phyloP scores from a whole-genome alignment of 1,284 basidiomycete genomes.

The Polyporus tsugae region DNA sequence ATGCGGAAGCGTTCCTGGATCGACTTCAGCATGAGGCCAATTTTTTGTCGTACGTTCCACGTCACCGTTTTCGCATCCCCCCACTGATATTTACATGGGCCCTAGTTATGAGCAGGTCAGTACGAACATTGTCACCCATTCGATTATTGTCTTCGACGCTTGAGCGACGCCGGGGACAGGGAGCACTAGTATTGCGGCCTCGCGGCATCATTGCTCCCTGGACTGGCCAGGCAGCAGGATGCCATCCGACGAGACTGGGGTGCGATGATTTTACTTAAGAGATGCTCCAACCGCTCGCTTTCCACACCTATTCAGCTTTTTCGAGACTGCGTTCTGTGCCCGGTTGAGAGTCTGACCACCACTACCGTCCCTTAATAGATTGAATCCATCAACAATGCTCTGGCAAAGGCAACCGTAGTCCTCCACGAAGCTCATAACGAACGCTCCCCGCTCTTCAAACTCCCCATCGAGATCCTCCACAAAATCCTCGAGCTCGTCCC shows the following conservation, averaged over 20 bases:
- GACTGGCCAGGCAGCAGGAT: background rate
- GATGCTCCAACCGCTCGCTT: background rate
- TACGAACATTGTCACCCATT: background rate
- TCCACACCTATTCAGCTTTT: background rate
- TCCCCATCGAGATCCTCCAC: conserved; percentile 11
- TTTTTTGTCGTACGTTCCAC: conserved; percentile 5
- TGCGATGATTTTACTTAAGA: no score
- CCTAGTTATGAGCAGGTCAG: background rate
- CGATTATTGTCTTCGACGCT: background rate
- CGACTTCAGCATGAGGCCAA: conserved; percentile 3
- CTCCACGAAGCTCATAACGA: background rate
- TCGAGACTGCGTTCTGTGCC: background rate
- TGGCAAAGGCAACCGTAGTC: background rate
- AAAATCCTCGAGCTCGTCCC: conserved; percentile 9
- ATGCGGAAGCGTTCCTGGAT: background rate
- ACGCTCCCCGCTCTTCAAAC: conserved; percentile 5
- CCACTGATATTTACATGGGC: background rate
- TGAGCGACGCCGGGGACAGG: background rate
- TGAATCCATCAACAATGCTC: background rate
- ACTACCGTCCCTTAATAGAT: background rate
- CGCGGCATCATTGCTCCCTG: no score
- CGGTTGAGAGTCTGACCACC: background rate
- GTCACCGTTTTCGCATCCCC: no score
- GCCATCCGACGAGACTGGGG: no score
- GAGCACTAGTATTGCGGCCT: background rate